Percentiles rank a stretch among this genome's conserved stretches.
phyloP scores from a whole-genome alignment of 2,329 filamentous ascomycete genomes.

The Fusarium agapanthi region DNA sequence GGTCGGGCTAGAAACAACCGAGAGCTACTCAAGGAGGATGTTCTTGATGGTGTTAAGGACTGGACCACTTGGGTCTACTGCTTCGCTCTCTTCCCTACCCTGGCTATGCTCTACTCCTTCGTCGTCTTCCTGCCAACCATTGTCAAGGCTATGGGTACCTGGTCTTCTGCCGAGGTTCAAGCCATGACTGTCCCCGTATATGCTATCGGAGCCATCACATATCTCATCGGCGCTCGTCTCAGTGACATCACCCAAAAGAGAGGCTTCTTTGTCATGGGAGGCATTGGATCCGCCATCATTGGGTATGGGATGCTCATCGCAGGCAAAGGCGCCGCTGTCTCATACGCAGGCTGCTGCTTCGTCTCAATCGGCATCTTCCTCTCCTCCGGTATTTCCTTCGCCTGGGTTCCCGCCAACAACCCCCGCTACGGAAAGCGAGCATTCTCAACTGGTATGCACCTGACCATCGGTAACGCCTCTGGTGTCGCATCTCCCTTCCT shows the following conservation, averaged over 20 bases:
- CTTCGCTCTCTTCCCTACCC: conserved; percentile 66
- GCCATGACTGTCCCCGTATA: conserved; percentile 76
- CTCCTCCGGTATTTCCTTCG: conserved; percentile 46
- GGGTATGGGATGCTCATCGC: conserved; percentile 69
- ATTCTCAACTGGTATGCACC: conserved; percentile 66
- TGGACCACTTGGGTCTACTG: conserved; percentile 72
- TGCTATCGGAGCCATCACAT: conserved; percentile 67
- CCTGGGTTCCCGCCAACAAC: conserved; percentile 61
- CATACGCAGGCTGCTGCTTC: conserved; percentile 70
- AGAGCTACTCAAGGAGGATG: conserved; percentile 39
- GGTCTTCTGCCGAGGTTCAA: conserved; percentile 66
- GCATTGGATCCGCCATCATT: conserved; percentile 60
- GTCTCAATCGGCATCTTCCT: conserved; percentile 65
- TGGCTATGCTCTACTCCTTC: conserved; percentile 74
- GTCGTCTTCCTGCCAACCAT: conserved; percentile 75
- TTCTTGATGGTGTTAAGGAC: conserved; percentile 51
- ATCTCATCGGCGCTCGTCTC: conserved; percentile 64
- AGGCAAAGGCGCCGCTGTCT: conserved; percentile 61
- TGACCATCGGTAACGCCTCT: conserved; percentile 68
- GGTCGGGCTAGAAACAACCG: conserved; percentile 31
- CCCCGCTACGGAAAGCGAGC: conserved; percentile 72
- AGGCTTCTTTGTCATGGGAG: conserved; percentile 62
- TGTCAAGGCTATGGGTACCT: conserved; percentile 67
- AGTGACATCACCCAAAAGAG: conserved; percentile 66
- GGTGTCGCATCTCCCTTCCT: conserved; percentile 71